Evolutionary conservation across 345 rosid species (phyloP), one percentile per base, ranked within the genome.

Genomic region (Hirschfeldia incana): DNA sequence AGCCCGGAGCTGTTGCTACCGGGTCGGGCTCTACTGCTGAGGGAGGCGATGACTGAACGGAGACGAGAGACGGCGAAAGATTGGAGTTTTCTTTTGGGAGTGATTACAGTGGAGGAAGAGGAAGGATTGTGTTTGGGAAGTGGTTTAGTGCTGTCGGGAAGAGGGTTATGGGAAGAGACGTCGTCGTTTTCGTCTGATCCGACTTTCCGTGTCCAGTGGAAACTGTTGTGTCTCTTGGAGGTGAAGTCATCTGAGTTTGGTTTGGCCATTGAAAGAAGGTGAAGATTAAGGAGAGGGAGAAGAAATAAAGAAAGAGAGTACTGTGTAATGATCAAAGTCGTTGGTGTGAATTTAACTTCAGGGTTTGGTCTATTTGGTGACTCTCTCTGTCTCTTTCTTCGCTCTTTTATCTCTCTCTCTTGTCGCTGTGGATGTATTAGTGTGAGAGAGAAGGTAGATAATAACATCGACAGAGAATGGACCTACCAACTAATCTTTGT

Each of bases 121-220:
- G 82, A 74, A 9, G 70, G 55, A 1, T 67, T 72, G 78, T 69
- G 83, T 79, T 79, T 79, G 55, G 78, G 44, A 68, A 27, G 49
- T 1, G 74, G 75, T 67, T 79, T 79, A 36, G 67, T 67, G 73
- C 28, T 61, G 16, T 66, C 68, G 4, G 44, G 37, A 42, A 13
- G 58, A 61, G 61, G 49, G 9, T 34, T 67, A 27, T 10, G 85
- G 73, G 60, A 80, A 16, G 87, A 72, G 32, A 26, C 74, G 76
- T 81, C 76, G 58, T 87, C 91, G 82, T 83, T 86, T 9, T 89
- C 88, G 34, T 87, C 88, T 34, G 86, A 83, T 67, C 87, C 91
- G 70, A 89, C 90, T 85, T 90, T 93, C 65, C 88, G 87, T 39
- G 96, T 86, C 94, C 94, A 90, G 76, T 89, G 96, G 86, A 88